Evolutionary conservation across 352 stramenopile genomes (phyloP).

Genomic region (Phytophthora syringae): DNA sequence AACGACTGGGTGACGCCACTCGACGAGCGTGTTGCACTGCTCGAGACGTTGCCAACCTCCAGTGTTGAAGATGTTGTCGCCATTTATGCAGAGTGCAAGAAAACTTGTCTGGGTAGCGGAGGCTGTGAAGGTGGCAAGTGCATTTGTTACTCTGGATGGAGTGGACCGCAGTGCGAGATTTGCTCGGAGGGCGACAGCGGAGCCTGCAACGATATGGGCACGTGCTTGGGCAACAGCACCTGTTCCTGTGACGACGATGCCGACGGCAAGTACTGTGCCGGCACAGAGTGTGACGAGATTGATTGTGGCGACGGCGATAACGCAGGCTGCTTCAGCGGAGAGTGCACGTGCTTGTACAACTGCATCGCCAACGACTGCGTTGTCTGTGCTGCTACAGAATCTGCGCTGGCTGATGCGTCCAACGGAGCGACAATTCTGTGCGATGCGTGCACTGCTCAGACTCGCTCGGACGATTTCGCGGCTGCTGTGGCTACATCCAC

Average conservation of each 20-base stretch:
- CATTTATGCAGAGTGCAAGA: constrained; percentile 46
- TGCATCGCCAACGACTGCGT: constrained; percentile 54
- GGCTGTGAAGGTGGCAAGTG: constrained; percentile 55
- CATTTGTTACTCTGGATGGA: constrained; percentile 69
- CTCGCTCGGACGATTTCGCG: constrained; percentile 20
- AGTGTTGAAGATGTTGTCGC: constrained; percentile 48
- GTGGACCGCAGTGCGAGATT: constrained; percentile 68
- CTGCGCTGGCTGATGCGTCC: constrained; percentile 31
- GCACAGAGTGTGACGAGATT: constrained; percentile 55
- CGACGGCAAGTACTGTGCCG: constrained; percentile 60
- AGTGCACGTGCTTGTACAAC: constrained; percentile 64
- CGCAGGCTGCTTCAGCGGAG: constrained; percentile 58
- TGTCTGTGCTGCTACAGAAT: constrained; percentile 50
- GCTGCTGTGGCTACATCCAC: constrained; percentile 4
- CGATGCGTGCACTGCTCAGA: constrained; percentile 35
- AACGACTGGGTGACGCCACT: constrained; percentile 78
- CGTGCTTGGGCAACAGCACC: constrained; percentile 65
- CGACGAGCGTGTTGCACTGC: constrained; percentile 58
- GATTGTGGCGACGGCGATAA: constrained; percentile 54
- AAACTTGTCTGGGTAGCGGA: constrained; percentile 53
- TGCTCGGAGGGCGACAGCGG: constrained; percentile 54
- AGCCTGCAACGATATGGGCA: constrained; percentile 60
- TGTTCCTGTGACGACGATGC: constrained; percentile 57
- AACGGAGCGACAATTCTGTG: constrained; percentile 52
- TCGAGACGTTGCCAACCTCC: constrained; percentile 47